Evolutionary conservation across 257 asterid genomes (phyloP).

Genomic region (Solanum lycopersicoides): DNA sequence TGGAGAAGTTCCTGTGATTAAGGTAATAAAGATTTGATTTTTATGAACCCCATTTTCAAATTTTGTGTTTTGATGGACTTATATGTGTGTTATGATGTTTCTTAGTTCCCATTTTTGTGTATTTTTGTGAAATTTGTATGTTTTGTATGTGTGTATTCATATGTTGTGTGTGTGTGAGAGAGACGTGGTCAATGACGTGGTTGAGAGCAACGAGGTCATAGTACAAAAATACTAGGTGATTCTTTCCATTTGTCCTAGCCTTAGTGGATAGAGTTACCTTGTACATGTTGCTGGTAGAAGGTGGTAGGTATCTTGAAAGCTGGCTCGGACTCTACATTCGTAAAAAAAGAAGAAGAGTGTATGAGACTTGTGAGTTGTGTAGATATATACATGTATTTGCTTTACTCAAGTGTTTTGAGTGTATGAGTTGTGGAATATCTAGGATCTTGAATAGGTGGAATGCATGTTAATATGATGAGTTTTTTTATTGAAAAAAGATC

Average conservation of each 20-base stretch:
- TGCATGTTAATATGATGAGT: neutral
- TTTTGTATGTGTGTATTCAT: neutral
- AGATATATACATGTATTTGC: neutral
- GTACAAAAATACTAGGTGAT: neutral
- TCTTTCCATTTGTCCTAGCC: too few species aligned
- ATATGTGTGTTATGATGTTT: neutral
- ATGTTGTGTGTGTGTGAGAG: neutral
- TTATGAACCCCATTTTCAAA: neutral
- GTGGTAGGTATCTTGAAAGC: neutral
- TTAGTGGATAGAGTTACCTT: neutral
- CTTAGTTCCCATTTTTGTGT: neutral
- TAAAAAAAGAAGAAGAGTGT: too few species aligned
- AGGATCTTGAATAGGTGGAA: neutral
- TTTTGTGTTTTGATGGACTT: neutral
- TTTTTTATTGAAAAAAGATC: neutral
- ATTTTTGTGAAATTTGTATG: neutral
- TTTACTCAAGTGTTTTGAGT: neutral
- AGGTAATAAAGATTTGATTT: constrained; percentile 28
- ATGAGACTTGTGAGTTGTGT: neutral
- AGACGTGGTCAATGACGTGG: neutral
- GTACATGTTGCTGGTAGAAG: neutral
- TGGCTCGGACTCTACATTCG: neutral
- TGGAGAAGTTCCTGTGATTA: constrained; percentile 71
- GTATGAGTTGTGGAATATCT: neutral
- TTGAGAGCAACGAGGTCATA: neutral